A percentile compares a stretch with the other conserved stretches of the same genome.
These are phyloP conservation scores for Cardamine resedifolia DNA, from an alignment of 345 rosid genomes.

Conservation along the genomic window DNA sequence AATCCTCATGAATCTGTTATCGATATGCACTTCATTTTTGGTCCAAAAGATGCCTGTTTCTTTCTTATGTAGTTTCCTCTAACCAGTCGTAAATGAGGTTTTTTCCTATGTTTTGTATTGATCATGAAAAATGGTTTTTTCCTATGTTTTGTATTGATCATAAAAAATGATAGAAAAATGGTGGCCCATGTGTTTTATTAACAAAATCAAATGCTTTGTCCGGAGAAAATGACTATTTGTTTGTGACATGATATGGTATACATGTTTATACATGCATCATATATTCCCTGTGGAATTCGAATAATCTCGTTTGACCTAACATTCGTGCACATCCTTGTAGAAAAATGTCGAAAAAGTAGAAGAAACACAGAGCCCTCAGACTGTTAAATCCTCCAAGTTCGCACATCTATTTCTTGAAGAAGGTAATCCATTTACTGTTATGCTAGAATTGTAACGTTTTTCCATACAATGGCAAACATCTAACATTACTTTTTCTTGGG, in stretches of 20 bases:
- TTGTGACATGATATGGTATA: constrained; percentile 7
- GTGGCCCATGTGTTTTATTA: constrained; percentile 12
- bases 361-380: constrained; percentile 45
- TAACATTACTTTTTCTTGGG: constrained; percentile 10
- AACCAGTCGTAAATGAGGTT: neutral
- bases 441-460: constrained; percentile 10
- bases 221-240: neutral
- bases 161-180: constrained; percentile 9
- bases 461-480: neutral
- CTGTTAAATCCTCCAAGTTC: constrained; percentile 74
- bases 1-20: neutral
- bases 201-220: constrained; percentile 7
- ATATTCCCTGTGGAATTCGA: constrained; percentile 1
- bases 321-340: constrained; percentile 41
- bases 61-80: constrained; percentile 1
- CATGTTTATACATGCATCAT: constrained; percentile 12
- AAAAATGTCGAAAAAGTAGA: constrained; percentile 50
- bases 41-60: neutral
- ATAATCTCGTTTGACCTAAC: constrained; percentile 23
- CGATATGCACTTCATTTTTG: neutral
- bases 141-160: constrained; percentile 6
- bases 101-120: constrained; percentile 4
- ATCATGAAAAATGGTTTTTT: constrained; percentile 4
- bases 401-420: constrained; percentile 86
- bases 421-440: constrained; percentile 47